Evolutionary conservation across 1,139 yeast genomes (phyloP).

Genomic region (Hyphopichia wangnamkhiaoensis): DNA sequence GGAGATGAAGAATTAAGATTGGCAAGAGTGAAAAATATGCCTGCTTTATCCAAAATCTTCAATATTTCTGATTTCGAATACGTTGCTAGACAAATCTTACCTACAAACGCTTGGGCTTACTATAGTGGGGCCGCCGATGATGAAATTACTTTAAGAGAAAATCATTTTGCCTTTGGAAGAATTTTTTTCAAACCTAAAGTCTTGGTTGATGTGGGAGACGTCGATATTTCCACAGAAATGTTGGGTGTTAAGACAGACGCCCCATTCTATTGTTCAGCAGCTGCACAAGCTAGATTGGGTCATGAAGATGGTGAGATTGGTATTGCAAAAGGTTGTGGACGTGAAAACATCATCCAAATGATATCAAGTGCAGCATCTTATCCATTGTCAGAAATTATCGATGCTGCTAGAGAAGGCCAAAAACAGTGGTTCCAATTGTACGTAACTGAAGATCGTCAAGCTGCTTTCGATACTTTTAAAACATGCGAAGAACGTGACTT

Average conservation of each 20-base stretch:
- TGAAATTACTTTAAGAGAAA: slow-evolving; percentile 79
- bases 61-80: slow-evolving; percentile 74
- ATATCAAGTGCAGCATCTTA: slow-evolving; percentile 57
- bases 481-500: slow-evolving; percentile 21
- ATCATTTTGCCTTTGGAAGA: slow-evolving; percentile 78
- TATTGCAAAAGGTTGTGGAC: slow-evolving; percentile 51
- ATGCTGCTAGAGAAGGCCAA: slow-evolving; percentile 37
- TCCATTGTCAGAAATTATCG: slow-evolving; percentile 56
- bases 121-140: slow-evolving; percentile 89
- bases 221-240: slow-evolving; percentile 54
- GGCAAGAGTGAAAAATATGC: slow-evolving; percentile 36
- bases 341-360: slow-evolving; percentile 53
- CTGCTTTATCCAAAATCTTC: slow-evolving; percentile 59
- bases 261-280: slow-evolving; percentile 61
- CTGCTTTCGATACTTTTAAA: slow-evolving; percentile 18
- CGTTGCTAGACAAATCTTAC: slow-evolving; percentile 68
- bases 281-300: slow-evolving; percentile 58
- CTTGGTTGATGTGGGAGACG: slow-evolving; percentile 58
- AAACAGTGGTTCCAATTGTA: slow-evolving; percentile 47
- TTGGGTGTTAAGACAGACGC: slow-evolving; percentile 49
- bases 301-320: slow-evolving; percentile 57
- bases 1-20: slow-evolving; percentile 13
- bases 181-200: slow-evolving; percentile 78
- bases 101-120: slow-evolving; percentile 79
- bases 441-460: slow-evolving; percentile 36